A percentile compares a stretch with the other conserved stretches of the same genome.
Evolutionary conservation across 495 filamentous ascomycete species (phyloP).

Genomic region (Choiromyces venosus): DNA sequence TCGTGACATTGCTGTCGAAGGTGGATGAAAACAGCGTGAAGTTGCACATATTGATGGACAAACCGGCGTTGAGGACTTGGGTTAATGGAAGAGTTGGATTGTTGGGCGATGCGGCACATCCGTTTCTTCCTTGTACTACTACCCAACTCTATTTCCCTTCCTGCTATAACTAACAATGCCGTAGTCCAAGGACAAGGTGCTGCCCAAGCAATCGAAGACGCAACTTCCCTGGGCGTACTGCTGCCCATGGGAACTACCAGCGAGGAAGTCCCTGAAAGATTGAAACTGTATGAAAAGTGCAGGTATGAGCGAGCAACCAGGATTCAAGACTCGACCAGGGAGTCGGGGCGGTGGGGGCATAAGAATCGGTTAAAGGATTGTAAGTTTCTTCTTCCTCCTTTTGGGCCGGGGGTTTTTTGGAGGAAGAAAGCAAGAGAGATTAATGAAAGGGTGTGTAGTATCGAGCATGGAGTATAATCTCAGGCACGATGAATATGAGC

Average conservation of each 20-base stretch:
- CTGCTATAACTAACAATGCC: too few relatives aligned
- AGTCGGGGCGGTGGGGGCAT: too few relatives aligned
- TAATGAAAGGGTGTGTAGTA: too few relatives aligned
- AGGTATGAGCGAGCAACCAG: conserved; percentile 51
- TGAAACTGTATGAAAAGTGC: conserved; percentile 53
- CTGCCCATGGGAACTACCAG: conserved; percentile 47
- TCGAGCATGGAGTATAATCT: too few relatives aligned
- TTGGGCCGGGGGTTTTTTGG: too few relatives aligned
- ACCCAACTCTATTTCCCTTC: too few relatives aligned
- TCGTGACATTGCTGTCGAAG: conserved; percentile 49
- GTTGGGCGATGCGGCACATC: conserved; percentile 61
- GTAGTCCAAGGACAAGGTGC: conserved; percentile 54
- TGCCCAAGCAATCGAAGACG: conserved; percentile 58
- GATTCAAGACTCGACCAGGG: too few relatives aligned
- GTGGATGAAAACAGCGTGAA: conserved; percentile 50
- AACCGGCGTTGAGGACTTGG: conserved; percentile 54
- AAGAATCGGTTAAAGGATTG: too few relatives aligned
- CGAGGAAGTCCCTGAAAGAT: conserved; percentile 47
- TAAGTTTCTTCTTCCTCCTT: too few relatives aligned
- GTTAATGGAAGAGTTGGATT: conserved; percentile 49
- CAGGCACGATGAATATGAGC: too few relatives aligned
- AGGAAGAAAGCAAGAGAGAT: too few relatives aligned
- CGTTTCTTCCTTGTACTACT: too few relatives aligned
- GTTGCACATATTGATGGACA: conserved; percentile 58
- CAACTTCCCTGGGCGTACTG: conserved; percentile 51